phyloP scores from a whole-genome alignment of 2,329 filamentous ascomycete species.

The Aspergillus tubingensis region DNA sequence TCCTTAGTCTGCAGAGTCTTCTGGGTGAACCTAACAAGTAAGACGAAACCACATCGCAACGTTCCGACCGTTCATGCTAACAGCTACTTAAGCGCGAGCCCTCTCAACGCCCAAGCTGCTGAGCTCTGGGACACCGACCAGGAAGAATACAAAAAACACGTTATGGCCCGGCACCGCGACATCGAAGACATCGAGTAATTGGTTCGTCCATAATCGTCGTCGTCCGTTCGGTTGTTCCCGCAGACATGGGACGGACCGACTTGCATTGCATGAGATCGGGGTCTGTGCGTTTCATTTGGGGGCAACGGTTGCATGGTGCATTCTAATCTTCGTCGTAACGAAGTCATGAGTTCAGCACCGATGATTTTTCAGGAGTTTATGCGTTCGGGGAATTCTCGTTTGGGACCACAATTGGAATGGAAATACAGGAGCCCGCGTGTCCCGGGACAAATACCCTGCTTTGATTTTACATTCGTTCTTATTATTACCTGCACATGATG shows the following conservation, averaged over 20 bases:
- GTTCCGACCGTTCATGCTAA: conserved; percentile 12
- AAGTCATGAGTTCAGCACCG: background rate
- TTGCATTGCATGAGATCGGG: conserved; percentile 21
- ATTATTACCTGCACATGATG: background rate
- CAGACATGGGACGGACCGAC: conserved; percentile 11
- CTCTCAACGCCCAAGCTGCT: conserved; percentile 92
- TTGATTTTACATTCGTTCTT: background rate
- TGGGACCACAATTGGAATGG: background rate
- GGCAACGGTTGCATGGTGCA: background rate
- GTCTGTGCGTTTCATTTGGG: conserved; percentile 16
- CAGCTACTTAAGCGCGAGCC: conserved; percentile 72
- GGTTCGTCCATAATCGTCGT: background rate
- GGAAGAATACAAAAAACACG: conserved; percentile 78
- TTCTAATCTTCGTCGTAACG: background rate
- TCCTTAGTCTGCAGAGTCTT: conserved; percentile 91
- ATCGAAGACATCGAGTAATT: conserved; percentile 50
- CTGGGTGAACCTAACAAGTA: conserved; percentile 98
- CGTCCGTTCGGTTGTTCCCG: conserved; percentile 10
- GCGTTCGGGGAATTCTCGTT: background rate
- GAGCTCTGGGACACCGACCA: conserved; percentile 91
- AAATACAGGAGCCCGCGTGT: background rate
- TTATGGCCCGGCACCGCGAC: conserved; percentile 64
- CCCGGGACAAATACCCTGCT: conserved; percentile 10
- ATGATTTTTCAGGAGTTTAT: conserved; percentile 6
- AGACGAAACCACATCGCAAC: conserved; percentile 34